Evolutionary conservation across 768 basidiomycete genomes (phyloP).

Genomic region (Serendipita sp.): DNA sequence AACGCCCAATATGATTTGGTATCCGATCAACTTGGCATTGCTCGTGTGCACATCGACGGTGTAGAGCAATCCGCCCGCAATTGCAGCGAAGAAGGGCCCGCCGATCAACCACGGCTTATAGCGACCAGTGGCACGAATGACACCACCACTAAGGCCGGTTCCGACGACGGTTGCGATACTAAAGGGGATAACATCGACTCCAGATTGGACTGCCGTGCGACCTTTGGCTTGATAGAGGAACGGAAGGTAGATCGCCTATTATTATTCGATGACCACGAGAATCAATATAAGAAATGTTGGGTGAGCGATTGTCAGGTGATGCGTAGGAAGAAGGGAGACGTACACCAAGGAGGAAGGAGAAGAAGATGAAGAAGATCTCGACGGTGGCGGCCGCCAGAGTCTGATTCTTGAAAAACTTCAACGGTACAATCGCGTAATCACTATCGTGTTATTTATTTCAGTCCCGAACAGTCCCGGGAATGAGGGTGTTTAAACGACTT

Average conservation of each 20-base stretch:
- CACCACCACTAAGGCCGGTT: background rate
- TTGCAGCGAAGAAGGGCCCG: conserved; percentile 15
- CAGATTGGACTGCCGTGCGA: conserved; percentile 12
- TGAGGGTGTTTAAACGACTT: conserved; percentile 4
- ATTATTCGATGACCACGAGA: background rate
- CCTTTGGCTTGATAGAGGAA: conserved; percentile 10
- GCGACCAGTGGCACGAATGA: conserved; percentile 15
- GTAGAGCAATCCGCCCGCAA: conserved; percentile 19
- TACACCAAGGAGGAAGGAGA: conserved; percentile 5
- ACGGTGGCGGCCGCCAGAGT: conserved; percentile 16
- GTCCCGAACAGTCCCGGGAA: background rate
- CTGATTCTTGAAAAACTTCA: conserved; percentile 18
- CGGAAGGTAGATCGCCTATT: conserved; percentile 10
- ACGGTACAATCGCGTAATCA: conserved; percentile 19
- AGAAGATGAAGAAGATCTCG: conserved; percentile 9
- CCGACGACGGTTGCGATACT: conserved; percentile 12
- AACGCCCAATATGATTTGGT: conserved; percentile 22
- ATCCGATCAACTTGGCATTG: conserved; percentile 19
- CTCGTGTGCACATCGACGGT: conserved; percentile 11
- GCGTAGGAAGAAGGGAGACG: background rate
- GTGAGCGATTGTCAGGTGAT: background rate
- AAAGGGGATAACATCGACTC: conserved; percentile 22
- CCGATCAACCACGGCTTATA: conserved; percentile 17
- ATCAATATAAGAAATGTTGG: no score
- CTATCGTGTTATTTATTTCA: background rate